These are phyloP conservation scores for Ophiostoma perfectum DNA, from an alignment of 2,329 filamentous ascomycete species.

Conservation along the genomic window DNA sequence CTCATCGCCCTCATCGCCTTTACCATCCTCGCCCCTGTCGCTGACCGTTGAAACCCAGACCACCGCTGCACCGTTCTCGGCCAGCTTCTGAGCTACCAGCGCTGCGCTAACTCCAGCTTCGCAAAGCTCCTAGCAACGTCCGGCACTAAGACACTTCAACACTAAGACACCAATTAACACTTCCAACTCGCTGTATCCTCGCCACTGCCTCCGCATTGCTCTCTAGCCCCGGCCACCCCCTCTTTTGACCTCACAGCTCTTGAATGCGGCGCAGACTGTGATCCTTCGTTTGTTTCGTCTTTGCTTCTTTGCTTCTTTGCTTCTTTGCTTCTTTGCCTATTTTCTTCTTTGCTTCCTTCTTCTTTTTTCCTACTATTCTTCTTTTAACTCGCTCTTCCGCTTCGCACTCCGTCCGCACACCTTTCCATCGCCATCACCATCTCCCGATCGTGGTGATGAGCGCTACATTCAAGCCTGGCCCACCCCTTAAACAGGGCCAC, in stretches of 20 bases:
- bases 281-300: background rate
- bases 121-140: background rate
- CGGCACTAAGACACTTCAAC: background rate
- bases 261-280: slow-evolving; percentile 23
- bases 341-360: background rate
- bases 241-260: slow-evolving; percentile 15
- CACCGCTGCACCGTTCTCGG: background rate
- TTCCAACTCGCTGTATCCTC: slow-evolving; percentile 5
- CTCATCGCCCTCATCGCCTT: background rate
- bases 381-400: background rate
- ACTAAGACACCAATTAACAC: background rate
- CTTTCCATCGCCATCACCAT: slow-evolving; percentile 1
- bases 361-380: background rate
- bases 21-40: background rate
- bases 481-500: slow-evolving; percentile 48
- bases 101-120: background rate
- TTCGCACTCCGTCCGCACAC: background rate
- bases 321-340: background rate
- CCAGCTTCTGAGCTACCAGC: background rate
- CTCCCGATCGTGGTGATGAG: slow-evolving; percentile 42
- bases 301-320: background rate
- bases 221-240: slow-evolving; percentile 10
- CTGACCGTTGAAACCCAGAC: background rate
- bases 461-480: slow-evolving; percentile 46
- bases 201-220: slow-evolving; percentile 4